Evolutionary conservation across 1,284 basidiomycete species (phyloP), one percentile per base, ranked within the genome.

Genomic region (Heliocybe sulcata): DNA sequence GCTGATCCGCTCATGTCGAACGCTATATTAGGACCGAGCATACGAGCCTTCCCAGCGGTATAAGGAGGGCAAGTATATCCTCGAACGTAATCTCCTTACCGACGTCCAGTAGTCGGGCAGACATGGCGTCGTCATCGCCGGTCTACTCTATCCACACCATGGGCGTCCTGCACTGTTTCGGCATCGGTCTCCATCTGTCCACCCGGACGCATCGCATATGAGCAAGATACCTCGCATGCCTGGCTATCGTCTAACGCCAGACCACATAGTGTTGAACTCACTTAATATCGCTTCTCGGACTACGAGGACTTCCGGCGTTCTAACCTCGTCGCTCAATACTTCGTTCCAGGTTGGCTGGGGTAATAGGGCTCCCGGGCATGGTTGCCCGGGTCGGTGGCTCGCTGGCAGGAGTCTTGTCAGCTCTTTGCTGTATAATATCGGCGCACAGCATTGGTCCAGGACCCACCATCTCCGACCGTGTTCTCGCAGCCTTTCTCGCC

Each of bases 1-100:
- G 19, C 12, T 12, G 20, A 31, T n/a, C 33, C 31, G 52, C n/a
- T 16, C 16, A 42, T 53, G 22, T 19, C 33, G 20, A 19, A 27
- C 23, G 31, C 45, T 53, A 29, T 25, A 51, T 29, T 65, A 97
- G 95, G 95, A 97, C 69, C 82, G 83, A 55, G 96, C 96, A 4
- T 98, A 87, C 67, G 94, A 97, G 65, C 66, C 77, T 8, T 80
- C 83, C 12, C 95, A 99, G 77, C 94, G 92, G 71, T 99, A 99
- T 81, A 99, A 99, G 70, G 96, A 99, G 76, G 94, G 94, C 69
- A 95, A 95, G 75, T 98, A 84, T 70, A 98, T 99, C 68, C 87
- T 99, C 57, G 96, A 99, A 72, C 87, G 92, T 65, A 91, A 91
- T 66, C 78, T 94, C 64, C 85, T 95, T 63, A 77, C 84, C 61